Evolutionary conservation across 257 asterid species (phyloP).

Genomic region (Nicotiana otophora): DNA sequence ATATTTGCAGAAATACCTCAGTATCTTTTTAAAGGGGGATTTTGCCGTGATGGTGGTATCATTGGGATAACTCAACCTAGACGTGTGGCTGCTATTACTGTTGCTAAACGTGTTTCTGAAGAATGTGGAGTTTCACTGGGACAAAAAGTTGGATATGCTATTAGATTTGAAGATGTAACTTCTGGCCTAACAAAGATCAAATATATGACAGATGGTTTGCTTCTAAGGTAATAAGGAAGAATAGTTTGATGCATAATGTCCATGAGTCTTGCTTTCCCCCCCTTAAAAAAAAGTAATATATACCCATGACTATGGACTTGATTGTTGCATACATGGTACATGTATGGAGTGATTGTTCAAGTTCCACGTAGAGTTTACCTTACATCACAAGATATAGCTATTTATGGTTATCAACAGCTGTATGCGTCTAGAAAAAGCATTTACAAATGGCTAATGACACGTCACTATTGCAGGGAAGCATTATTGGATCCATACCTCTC

Average conservation of each 20-base stretch:
- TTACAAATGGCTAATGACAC: not conserved
- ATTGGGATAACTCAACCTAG: slow-evolving; percentile 96
- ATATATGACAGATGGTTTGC: slow-evolving; percentile 94
- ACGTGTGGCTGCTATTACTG: slow-evolving; percentile 96
- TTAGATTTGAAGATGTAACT: slow-evolving; percentile 89
- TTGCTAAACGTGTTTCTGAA: slow-evolving; percentile 93
- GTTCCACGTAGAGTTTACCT: not conserved
- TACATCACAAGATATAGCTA: not conserved
- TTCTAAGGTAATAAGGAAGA: slow-evolving; percentile 55
- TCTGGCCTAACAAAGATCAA: slow-evolving; percentile 75
- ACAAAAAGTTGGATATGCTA: slow-evolving; percentile 86
- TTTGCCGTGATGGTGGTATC: slow-evolving; percentile 69
- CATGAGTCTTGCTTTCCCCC: not conserved
- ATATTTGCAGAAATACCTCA: slow-evolving; percentile 78
- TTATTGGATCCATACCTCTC: slow-evolving; percentile 81
- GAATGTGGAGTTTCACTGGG: slow-evolving; percentile 77
- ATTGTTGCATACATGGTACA: not conserved
- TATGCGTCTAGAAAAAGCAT: not conserved
- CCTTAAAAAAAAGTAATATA: not conserved
- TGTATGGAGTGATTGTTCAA: not conserved
- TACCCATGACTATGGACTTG: not conserved
- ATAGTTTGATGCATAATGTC: not conserved
- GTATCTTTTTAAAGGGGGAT: slow-evolving; percentile 73
- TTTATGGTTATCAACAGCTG: not conserved
- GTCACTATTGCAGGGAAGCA: slow-evolving; percentile 63